Percentiles rank a stretch among this genome's conserved stretches.
phyloP scores from a whole-genome alignment of 1,284 basidiomycete genomes.

The Takashimella tepidaria region DNA sequence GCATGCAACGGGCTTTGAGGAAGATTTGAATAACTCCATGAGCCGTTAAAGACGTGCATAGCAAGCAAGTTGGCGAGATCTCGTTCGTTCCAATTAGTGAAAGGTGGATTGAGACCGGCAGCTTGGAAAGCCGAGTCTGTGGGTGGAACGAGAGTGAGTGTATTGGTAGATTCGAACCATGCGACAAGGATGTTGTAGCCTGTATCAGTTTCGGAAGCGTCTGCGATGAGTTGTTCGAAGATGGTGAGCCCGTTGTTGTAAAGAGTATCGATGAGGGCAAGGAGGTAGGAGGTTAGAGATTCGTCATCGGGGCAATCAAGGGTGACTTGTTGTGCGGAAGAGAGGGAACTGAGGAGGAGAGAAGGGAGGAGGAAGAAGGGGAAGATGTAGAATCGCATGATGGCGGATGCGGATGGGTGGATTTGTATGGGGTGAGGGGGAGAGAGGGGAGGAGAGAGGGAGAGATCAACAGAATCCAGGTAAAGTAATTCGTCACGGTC shows the following conservation, averaged over 20 bases:
- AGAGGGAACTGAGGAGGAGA: neutral
- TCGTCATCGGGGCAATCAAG: constrained; percentile 24
- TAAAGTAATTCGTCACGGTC: neutral
- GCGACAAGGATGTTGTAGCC: constrained; percentile 32
- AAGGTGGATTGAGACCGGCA: constrained; percentile 28
- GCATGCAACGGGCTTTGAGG: constrained; percentile 10
- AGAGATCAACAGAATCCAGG: neutral
- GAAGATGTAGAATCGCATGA: neutral
- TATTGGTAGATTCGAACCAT: constrained; percentile 8
- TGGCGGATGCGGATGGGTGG: neutral
- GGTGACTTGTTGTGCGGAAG: constrained; percentile 4
- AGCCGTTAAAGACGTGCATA: constrained; percentile 26
- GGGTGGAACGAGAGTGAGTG: constrained; percentile 30
- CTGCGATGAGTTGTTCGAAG: constrained; percentile 37
- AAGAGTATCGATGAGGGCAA: constrained; percentile 32
- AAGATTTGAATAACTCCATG: constrained; percentile 13
- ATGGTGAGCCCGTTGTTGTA: constrained; percentile 34
- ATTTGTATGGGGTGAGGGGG: no score
- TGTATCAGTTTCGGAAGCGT: constrained; percentile 23
- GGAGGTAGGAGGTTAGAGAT: constrained; percentile 27
- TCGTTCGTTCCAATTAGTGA: constrained; percentile 13
- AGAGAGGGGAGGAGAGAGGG: neutral
- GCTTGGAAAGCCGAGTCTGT: constrained; percentile 32
- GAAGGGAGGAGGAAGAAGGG: neutral
- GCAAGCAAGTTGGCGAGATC: constrained; percentile 24